Percentiles rank a stretch among this genome's conserved stretches.
Conservation (phyloP, 106 monocot species). For the Cymbidium sinense region DNA sequence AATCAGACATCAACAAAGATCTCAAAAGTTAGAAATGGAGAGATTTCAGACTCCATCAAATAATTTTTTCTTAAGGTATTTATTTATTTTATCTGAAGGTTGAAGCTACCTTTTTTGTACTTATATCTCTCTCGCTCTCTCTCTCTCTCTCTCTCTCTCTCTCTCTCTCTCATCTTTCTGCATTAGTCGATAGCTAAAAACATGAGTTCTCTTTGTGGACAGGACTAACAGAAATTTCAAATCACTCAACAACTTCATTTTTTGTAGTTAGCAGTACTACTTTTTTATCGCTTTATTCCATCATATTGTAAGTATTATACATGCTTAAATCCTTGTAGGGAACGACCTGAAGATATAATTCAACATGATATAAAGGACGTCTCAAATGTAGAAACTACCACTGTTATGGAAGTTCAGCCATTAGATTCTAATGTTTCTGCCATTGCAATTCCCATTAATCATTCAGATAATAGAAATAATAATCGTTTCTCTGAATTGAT, state of each 20-base stretch:
- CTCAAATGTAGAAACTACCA: neutral
- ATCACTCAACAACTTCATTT: no score
- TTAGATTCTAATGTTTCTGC: neutral
- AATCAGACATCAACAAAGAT: slow-evolving; percentile 5
- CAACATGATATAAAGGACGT: neutral
- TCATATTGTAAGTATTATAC: neutral
- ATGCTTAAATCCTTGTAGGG: slow-evolving; percentile 14
- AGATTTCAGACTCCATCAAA: neutral
- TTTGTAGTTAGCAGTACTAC: no score
- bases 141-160: no score
- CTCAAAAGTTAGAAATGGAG: neutral
- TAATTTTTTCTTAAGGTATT: neutral
- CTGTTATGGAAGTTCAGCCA: neutral
- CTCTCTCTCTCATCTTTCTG: no score
- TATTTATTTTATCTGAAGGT: neutral
- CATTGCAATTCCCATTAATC: neutral
- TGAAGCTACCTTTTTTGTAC: neutral
- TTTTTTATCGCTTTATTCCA: no score
- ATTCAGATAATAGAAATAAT: neutral
- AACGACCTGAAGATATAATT: slow-evolving; percentile 10
- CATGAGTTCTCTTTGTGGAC: no score
- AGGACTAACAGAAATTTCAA: no score
- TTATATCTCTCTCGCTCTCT: neutral
- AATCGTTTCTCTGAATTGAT: slow-evolving; percentile 6
- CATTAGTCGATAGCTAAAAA: neutral